Evolutionary conservation across 371 early-diverging fungal genomes (phyloP), one percentile per base, ranked within the genome.

Genomic region (Gilbertella persicaria): DNA sequence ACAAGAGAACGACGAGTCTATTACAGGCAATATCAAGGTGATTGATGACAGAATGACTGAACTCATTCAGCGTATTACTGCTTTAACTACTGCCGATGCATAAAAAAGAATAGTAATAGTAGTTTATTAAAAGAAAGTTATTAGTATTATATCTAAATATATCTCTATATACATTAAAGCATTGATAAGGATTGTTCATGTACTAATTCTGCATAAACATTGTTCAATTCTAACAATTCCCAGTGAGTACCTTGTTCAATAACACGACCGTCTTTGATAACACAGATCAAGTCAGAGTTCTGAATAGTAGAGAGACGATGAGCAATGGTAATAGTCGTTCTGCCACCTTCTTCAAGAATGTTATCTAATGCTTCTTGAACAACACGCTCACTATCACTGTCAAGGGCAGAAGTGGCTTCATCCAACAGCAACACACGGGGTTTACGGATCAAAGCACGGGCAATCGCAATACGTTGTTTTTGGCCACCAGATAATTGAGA

Each of bases 321-420:
- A 1, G 90, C 89, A 69, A 90, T 84, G 4, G 82, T 80, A 23
- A 90, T 77, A 5, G 90, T 88, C 10, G 78, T 86, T 12, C 84
- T 66, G 30, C 88, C 64, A 1, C 68, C 64, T 47, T 67, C 87
- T 44, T 83, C 64, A 2, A 84, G 56, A 6, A 93, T 90, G 21
- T 63, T 73, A 58, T 92, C 90, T 30, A 98, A 69, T 0, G 94
- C 97, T 38, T 78, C 80, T 60, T 97, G 94, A 5, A 99, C 92
- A 19, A 90, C 64, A 51, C 82, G 83, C 67, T 99, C 99, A 40
- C 88, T 86, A 57, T 91, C 85, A 23, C 89, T 84, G 67, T 97
- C 96, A 45, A 97, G 60, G 0, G 96, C 95, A 10, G 91, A 89
- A 95, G 74, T 53, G 5, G 99, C 96, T 64, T 99, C 99, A 66